Base-by-base conservation (phyloP, 169 alveolate species). In the Plasmodium blacklocki region DNA sequence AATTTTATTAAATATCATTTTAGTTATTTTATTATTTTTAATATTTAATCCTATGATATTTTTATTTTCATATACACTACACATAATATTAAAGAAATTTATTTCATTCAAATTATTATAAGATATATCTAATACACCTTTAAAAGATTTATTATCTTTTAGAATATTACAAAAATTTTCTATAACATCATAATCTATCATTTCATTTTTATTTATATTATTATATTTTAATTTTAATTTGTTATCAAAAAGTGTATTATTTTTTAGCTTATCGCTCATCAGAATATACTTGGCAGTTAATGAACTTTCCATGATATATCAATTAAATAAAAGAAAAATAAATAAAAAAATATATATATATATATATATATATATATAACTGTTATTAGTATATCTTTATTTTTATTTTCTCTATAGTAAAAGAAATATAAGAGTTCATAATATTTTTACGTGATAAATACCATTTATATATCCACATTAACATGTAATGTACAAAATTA, bases 131-230 rank as follows among this genome's bases (percentile, higher is more conserved):
- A 80, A 21, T 39, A 23, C 18, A 15, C 89, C 89, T 8, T 29
- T 52, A 67, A 80, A 80, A 7, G 73, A 15, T 19, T 18, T 80
- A 71, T 80, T 80, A 2, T 23, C 68, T 80, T 80, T 64, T 60
- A 80, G 68, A 52, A 58, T 72, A 15, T 80, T 56, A 71, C 89
- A 66, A 54, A 80, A 80, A n/a, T 56, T 56, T 43, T 80, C 89
- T 52, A 80, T 80, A 15, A 80, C 59, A 71, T 80, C 78, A 26
- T 67, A 70, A 47, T 78, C 89, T n/a, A 78, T 52, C 23, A 18
- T 12, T 58, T 78, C 80, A 54, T 66, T 63, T 45, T n/a, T 66
- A 29, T 50, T 21, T 26, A 70, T 19, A 39, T 29, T 43, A 19
- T 56, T 63, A 15, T 47, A 19, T 67, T 75, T 75, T 49, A 78